These are phyloP conservation scores for Ulmus americana DNA, from an alignment of 331 rosid species.

Conservation along the genomic window DNA sequence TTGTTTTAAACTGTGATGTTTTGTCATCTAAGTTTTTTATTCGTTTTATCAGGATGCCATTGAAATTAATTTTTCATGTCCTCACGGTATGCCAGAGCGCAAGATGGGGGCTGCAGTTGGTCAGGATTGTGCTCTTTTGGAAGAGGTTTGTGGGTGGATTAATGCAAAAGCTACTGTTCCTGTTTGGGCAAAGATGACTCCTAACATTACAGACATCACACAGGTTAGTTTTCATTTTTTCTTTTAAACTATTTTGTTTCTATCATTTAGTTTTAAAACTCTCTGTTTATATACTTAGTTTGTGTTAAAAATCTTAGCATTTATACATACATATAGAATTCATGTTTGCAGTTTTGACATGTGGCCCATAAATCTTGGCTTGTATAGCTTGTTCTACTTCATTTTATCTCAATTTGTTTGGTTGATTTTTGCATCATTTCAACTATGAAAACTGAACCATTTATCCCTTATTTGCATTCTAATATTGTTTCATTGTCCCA, in stretches of 20 bases:
- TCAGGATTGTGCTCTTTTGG: conserved; percentile 82
- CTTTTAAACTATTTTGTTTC: background rate
- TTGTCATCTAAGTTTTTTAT: conserved; percentile 23
- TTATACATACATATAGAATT: background rate
- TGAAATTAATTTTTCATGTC: conserved; percentile 88
- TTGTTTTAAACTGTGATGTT: conserved; percentile 2
- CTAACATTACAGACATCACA: conserved; percentile 85
- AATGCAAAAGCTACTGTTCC: conserved; percentile 91
- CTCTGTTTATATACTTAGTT: background rate
- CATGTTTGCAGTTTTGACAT: background rate
- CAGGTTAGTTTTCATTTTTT: conserved; percentile 41
- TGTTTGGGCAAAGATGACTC: conserved; percentile 99
- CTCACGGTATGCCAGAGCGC: conserved; percentile 98
- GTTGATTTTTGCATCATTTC: background rate
- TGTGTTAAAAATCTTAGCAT: background rate
- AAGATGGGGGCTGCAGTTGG: conserved; percentile 98
- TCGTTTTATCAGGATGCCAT: conserved; percentile 59
- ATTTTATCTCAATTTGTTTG: background rate
- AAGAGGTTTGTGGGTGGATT: conserved; percentile 93
- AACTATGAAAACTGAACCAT: background rate
- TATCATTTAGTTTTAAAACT: background rate
- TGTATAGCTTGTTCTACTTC: background rate
- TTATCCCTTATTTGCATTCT: background rate
- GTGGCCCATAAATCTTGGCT: background rate
- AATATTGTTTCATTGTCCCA: background rate